Evolutionary conservation across 306 rosid genomes (phyloP).

Genomic region (Fragaria nilgerrensis): DNA sequence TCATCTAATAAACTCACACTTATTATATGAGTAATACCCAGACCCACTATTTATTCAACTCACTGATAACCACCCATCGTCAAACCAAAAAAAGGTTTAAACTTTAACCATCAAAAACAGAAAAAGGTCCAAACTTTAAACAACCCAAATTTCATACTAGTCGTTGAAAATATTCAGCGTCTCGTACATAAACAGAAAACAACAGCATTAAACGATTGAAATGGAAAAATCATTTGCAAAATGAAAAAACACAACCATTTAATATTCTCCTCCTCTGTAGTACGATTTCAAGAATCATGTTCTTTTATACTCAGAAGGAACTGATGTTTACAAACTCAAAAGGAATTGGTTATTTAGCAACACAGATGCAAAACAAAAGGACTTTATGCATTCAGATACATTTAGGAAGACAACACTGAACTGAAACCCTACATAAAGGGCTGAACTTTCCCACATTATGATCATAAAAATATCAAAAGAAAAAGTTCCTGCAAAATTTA

Average conservation of each 20-base stretch:
- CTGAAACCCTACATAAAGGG: background rate
- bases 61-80: background rate
- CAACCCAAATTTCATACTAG: background rate
- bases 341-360: too few species aligned
- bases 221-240: too few species aligned
- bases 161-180: background rate
- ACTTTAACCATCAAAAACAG: background rate
- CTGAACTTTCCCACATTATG: background rate
- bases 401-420: too few species aligned
- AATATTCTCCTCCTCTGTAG: too few species aligned
- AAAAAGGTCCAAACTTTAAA: background rate
- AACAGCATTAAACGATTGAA: too few species aligned
- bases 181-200: too few species aligned
- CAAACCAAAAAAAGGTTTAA: background rate
- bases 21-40: background rate
- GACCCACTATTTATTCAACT: background rate
- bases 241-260: too few species aligned
- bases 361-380: too few species aligned
- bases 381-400: too few species aligned
- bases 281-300: too few species aligned
- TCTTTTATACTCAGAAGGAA: too few species aligned
- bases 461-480: background rate
- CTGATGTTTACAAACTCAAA: too few species aligned
- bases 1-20: background rate
- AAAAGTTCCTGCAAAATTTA: background rate